These are phyloP conservation scores for Nematocida homosporus DNA, from an alignment of 371 early-diverging fungal genomes.

Conservation along the genomic window DNA sequence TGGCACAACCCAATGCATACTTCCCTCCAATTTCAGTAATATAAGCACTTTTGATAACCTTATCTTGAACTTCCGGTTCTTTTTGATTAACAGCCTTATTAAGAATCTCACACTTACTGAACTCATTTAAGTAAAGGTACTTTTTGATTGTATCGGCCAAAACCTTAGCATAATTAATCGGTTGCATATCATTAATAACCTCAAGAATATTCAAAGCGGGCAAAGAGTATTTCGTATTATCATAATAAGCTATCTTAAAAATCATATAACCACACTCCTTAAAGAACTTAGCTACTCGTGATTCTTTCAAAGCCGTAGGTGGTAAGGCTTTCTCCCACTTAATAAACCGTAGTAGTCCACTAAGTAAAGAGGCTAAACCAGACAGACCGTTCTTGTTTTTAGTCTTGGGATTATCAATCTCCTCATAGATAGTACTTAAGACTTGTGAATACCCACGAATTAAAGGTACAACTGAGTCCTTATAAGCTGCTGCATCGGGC, in stretches of 20 bases:
- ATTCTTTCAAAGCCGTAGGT: neutral
- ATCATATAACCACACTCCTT: constrained; percentile 41
- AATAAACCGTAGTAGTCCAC: constrained; percentile 26
- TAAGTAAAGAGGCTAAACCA: neutral
- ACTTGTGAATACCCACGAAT: constrained; percentile 2
- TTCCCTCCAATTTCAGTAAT: constrained; percentile 21
- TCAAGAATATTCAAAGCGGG: constrained; percentile 47
- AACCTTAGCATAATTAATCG: constrained; percentile 36
- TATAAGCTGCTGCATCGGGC: neutral
- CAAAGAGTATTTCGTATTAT: constrained; percentile 46
- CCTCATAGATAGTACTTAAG: constrained; percentile 12
- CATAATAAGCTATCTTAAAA: constrained; percentile 38
- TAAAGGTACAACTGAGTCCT: constrained; percentile 27
- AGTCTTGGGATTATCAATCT: neutral
- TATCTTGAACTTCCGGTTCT: constrained; percentile 1
- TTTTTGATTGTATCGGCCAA: constrained; percentile 42
- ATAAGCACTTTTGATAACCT: constrained; percentile 43
- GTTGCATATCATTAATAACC: neutral
- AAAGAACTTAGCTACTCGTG: neutral
- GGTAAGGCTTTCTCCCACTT: constrained; percentile 26
- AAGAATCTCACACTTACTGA: constrained; percentile 37
- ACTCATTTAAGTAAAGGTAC: constrained; percentile 36
- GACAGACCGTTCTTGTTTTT: neutral
- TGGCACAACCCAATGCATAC: constrained; percentile 29
- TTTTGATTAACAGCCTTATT: constrained; percentile 44